Conservation (phyloP, 2,329 filamentous ascomycete species). For the Xylaria sp. region DNA sequence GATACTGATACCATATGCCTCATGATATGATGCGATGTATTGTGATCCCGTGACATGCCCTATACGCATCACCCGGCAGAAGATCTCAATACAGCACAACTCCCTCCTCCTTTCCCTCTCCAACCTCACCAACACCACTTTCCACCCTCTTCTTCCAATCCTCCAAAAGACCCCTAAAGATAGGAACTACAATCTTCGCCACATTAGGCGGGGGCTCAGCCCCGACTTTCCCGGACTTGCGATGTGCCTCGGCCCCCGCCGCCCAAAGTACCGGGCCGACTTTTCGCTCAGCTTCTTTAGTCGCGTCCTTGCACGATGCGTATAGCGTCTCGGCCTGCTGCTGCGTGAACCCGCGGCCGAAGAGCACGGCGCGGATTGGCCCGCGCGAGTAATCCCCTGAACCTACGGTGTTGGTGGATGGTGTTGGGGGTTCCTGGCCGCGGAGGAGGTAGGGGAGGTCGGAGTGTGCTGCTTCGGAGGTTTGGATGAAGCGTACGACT, state of each 20-base stretch:
- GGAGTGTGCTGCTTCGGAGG: conserved; percentile 4
- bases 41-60: too few species aligned
- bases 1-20: too few species aligned
- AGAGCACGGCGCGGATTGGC: conserved; percentile 18
- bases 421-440: conserved; percentile 6
- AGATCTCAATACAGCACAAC: not conserved
- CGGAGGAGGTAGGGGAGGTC: conserved; percentile 28
- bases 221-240: not conserved
- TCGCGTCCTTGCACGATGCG: not conserved
- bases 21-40: too few species aligned
- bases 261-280: conserved; percentile 14
- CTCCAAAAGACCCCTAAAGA: not conserved
- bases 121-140: not conserved
- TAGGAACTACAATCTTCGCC: not conserved
- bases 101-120: not conserved
- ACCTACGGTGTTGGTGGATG: conserved; percentile 24
- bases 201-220: conserved; percentile 6
- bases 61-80: too few species aligned
- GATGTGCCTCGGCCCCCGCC: conserved; percentile 12
- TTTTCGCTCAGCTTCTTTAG: not conserved
- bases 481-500: conserved; percentile 31
- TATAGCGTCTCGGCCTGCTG: conserved; percentile 19
- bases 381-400: conserved; percentile 4
- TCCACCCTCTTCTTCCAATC: conserved; percentile 5
- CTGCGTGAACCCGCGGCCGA: conserved; percentile 29